These are phyloP conservation scores for Mucor circinelloides DNA, from an alignment of 371 early-diverging fungal species.

Conservation along the genomic window DNA sequence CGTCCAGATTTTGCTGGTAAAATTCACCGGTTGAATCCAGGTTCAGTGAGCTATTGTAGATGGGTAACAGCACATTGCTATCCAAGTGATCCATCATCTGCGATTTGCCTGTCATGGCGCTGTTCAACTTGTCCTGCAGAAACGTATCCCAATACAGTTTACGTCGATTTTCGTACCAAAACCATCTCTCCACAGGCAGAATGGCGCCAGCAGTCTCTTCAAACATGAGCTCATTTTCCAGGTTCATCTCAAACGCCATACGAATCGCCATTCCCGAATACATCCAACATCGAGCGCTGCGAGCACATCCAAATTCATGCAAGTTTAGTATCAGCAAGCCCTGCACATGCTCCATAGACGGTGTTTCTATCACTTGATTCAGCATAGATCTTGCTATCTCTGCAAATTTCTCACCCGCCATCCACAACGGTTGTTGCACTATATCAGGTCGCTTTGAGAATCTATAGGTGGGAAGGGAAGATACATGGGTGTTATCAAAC, in stretches of 20 bases:
- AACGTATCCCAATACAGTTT: conserved; percentile 57
- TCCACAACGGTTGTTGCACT: conserved; percentile 15
- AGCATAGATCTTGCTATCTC: conserved; percentile 20
- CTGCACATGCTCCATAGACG: conserved; percentile 44
- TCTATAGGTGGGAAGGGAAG: no score
- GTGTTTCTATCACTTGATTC: conserved; percentile 29
- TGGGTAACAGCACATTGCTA: conserved; percentile 55
- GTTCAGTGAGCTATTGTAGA: conserved; percentile 40
- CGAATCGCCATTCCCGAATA: conserved; percentile 65
- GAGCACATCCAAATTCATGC: conserved; percentile 49
- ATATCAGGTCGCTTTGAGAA: conserved; percentile 22
- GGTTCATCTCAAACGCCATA: conserved; percentile 53
- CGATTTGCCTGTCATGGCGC: conserved; percentile 59
- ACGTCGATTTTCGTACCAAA: conserved; percentile 52
- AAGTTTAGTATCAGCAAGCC: conserved; percentile 46
- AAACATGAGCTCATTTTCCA: conserved; percentile 50
- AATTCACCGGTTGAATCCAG: neutral
- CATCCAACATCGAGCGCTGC: conserved; percentile 61
- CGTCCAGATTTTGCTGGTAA: conserved; percentile 11
- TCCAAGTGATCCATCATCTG: conserved; percentile 57
- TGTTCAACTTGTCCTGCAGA: conserved; percentile 42
- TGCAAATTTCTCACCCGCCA: conserved; percentile 26
- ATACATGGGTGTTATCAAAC: neutral
- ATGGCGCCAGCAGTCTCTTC: conserved; percentile 18
- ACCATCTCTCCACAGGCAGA: conserved; percentile 41